Base-by-base conservation (phyloP, 148 eudicot genomes). In the Rhododendron williamsianum region DNA sequence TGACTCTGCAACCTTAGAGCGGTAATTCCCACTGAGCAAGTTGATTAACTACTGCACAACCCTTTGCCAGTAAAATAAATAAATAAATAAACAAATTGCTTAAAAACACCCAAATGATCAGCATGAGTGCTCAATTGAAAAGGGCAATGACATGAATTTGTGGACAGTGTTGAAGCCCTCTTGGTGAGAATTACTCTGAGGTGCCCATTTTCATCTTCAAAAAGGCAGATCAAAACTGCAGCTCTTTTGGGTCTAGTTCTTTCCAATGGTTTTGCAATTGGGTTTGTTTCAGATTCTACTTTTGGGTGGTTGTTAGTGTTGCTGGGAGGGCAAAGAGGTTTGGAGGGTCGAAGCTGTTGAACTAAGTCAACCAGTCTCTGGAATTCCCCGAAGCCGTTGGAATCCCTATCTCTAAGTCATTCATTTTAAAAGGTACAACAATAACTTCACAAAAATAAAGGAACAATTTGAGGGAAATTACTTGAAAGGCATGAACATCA, bases 161-260 rank as follows among this genome's bases (percentile, higher is more conserved):
- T 30, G 30, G 30, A 30, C 30, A 30, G 30, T 30, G 30, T 30
- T 30, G 30, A 30, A 30, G 30, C 30, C 30, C 30, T 30, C 30
- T 30, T 30, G 65, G 99, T 96, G 74, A 95, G 98, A 90, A 96
- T 92, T 3, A 96, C 98, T 35, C 97, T 86, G 33, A 95, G 73
- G 74, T 91, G 90, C 12, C 95, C 96, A 38, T 86, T 10, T 83
- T 88, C 91, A 30, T 82, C 97, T 89, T 96, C 97, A 84, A 91
- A 92, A 4, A 94, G 49, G 89, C 97, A 94, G 84, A 94, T 84
- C 87, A 94, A 91, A 85, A 94, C 95, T 72, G 97, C 94, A 33
- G 94, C 97, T 84, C 91, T 90, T 83, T 92, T 91, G n/a, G 58
- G 9, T 78, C 4, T 78, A 25, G 23, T 43, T 45, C 27, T 45